Percentiles rank a stretch among this genome's conserved stretches.
Evolutionary conservation across 2,329 filamentous ascomycete species (phyloP).

Genomic region (Alternaria sp.): DNA sequence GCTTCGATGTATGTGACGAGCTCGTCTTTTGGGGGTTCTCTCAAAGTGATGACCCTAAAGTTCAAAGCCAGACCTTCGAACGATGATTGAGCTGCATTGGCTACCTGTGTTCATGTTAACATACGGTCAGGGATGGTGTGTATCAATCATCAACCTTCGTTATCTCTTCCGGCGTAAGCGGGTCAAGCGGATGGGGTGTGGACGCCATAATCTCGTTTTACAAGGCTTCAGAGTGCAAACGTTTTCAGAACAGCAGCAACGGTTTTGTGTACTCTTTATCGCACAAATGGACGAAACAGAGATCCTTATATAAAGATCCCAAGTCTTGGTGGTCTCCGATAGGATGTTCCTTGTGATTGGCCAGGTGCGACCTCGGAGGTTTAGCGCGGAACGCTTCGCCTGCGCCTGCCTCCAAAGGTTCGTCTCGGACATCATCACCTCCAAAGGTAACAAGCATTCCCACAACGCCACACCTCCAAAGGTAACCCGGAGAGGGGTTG

Average conservation of each 20-base stretch:
- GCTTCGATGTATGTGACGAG: conserved; percentile 58
- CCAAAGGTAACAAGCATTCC: neutral
- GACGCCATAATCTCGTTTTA: neutral
- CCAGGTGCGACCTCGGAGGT: neutral
- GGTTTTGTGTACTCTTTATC: neutral
- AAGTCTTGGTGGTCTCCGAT: neutral
- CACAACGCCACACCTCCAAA: neutral
- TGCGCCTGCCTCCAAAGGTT: neutral
- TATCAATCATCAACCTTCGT: neutral
- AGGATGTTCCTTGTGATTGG: neutral
- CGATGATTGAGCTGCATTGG: conserved; percentile 47
- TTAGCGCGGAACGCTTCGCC: neutral
- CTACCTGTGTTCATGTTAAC: conserved; percentile 13
- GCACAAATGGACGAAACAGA: neutral
- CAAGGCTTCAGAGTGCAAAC: neutral
- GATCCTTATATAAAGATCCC: neutral
- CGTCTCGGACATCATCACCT: neutral
- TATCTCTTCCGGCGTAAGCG: conserved; percentile 16
- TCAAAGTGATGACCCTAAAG: conserved; percentile 62
- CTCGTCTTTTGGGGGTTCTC: conserved; percentile 60
- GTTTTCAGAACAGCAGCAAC: neutral
- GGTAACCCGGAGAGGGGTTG: neutral
- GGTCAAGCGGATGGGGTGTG: conserved; percentile 17
- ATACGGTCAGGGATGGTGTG: neutral
- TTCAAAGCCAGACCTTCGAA: conserved; percentile 47